Evolutionary conservation across 1,284 basidiomycete species (phyloP).

Genomic region (Erythrobasidium hasegawianum): DNA sequence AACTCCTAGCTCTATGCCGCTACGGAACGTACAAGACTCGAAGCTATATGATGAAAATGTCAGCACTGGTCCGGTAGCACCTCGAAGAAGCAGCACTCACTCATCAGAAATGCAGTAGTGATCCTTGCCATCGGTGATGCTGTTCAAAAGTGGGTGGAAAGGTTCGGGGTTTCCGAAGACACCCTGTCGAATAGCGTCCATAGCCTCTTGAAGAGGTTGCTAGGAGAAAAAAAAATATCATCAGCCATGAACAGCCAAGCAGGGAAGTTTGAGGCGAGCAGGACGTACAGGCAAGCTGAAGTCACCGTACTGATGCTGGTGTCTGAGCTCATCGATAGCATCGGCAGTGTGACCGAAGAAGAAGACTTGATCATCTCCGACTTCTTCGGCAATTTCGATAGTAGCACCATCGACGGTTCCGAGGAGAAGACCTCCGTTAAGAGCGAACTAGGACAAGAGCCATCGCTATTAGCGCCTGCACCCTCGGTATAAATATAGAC

Average conservation of each 20-base stretch:
- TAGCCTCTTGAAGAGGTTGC: constrained; percentile 37
- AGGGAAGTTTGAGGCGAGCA: constrained; percentile 33
- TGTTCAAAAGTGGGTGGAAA: constrained; percentile 42
- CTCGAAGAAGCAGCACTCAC: constrained; percentile 60
- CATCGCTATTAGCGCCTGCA: constrained; percentile 6
- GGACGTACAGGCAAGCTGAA: constrained; percentile 36
- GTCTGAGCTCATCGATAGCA: constrained; percentile 26
- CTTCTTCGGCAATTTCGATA: constrained; percentile 90
- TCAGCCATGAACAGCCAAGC: neutral
- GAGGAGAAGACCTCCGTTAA: constrained; percentile 76
- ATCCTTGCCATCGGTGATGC: constrained; percentile 41
- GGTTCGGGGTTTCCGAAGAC: constrained; percentile 39
- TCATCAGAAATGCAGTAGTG: constrained; percentile 37
- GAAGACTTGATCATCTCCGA: constrained; percentile 61
- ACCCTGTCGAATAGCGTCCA: constrained; percentile 42
- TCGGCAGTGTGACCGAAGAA: constrained; percentile 54
- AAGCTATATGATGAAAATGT: constrained; percentile 56
- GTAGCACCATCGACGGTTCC: constrained; percentile 72
- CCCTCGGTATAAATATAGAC: neutral
- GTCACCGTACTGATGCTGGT: constrained; percentile 36
- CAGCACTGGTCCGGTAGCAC: constrained; percentile 84
- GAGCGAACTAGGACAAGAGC: constrained; percentile 68
- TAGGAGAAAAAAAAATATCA: neutral
- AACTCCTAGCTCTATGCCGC: constrained; percentile 24
- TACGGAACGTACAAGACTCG: constrained; percentile 1